Conservation (phyloP, 2,329 filamentous ascomycete genomes). For the Volutella citrinella region DNA sequence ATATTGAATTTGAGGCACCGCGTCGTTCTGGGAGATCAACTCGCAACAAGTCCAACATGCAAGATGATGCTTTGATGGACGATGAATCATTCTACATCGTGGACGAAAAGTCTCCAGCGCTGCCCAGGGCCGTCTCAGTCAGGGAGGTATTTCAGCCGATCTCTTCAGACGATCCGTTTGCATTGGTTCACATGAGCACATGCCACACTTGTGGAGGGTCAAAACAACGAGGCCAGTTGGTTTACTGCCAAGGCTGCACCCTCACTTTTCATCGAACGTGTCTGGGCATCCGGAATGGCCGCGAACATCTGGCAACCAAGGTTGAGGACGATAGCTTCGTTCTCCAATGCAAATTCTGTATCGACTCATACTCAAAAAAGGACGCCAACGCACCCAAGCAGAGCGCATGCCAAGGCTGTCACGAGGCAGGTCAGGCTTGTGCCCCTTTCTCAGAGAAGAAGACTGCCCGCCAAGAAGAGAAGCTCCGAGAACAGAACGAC, state of each 20-base stretch:
- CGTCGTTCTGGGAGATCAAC: slow-evolving; percentile 49
- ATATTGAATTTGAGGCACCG: slow-evolving; percentile 52
- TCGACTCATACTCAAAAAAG: slow-evolving; percentile 65
- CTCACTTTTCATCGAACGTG: slow-evolving; percentile 80
- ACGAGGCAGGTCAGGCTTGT: slow-evolving; percentile 64
- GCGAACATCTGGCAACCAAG: slow-evolving; percentile 92
- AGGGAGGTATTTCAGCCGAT: slow-evolving; percentile 71
- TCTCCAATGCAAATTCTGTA: slow-evolving; percentile 84
- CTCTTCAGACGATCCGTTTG: slow-evolving; percentile 63
- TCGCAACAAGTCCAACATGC: slow-evolving; percentile 42
- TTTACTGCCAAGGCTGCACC: slow-evolving; percentile 91
- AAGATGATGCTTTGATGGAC: slow-evolving; percentile 53
- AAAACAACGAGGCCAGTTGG: slow-evolving; percentile 59
- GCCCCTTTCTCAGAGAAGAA: slow-evolving; percentile 69
- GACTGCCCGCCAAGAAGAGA: slow-evolving; percentile 78
- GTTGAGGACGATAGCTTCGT: slow-evolving; percentile 74
- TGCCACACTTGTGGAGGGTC: slow-evolving; percentile 67
- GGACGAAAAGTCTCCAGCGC: slow-evolving; percentile 41
- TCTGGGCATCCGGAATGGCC: slow-evolving; percentile 66
- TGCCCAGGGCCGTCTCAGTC: slow-evolving; percentile 59
- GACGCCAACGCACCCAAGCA: slow-evolving; percentile 68
- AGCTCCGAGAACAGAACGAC: slow-evolving; percentile 72
- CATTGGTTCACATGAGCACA: slow-evolving; percentile 61
- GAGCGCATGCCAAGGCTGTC: slow-evolving; percentile 70
- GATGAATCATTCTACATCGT: slow-evolving; percentile 54